These are phyloP conservation scores for Parasarocladium wereldwijsianum DNA, from an alignment of 2,329 filamentous ascomycete species.

Conservation along the genomic window DNA sequence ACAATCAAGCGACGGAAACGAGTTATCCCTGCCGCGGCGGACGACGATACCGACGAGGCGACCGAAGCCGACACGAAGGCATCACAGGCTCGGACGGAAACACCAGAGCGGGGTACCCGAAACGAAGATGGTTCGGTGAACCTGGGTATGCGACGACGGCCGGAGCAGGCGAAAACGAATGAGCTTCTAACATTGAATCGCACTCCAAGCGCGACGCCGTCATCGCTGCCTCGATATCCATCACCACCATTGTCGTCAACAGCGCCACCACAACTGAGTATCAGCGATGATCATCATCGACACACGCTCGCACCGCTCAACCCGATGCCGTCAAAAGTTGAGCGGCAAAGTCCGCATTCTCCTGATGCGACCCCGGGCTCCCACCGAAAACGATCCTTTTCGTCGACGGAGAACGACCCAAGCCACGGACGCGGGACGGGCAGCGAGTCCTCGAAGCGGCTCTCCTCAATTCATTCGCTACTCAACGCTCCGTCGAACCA, in stretches of 20 bases:
- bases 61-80: constrained; percentile 27
- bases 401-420: constrained; percentile 39
- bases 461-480: constrained; percentile 65
- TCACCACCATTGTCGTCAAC: constrained; percentile 26
- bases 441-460: constrained; percentile 39
- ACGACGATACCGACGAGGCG: constrained; percentile 33
- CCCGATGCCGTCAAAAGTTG: constrained; percentile 27
- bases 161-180: constrained; percentile 28
- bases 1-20: constrained; percentile 93
- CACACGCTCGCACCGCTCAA: constrained; percentile 42
- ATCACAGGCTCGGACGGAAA: constrained; percentile 19
- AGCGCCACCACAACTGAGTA: constrained; percentile 40
- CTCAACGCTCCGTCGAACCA: constrained; percentile 40
- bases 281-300: too few relatives aligned
- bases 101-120: constrained; percentile 36
- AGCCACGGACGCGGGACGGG: constrained; percentile 20
- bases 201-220: constrained; percentile 23
- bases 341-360: constrained; percentile 42
- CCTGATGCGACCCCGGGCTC: constrained; percentile 45
- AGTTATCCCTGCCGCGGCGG: constrained; percentile 64
- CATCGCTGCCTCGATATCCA: too few relatives aligned
- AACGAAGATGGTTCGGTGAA: constrained; percentile 53
- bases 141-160: constrained; percentile 38
- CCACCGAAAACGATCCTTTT: constrained; percentile 54
- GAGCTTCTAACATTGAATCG: constrained; percentile 28